A percentile compares a stretch with the other conserved stretches of the same genome.
Evolutionary conservation across 768 basidiomycete genomes (phyloP).

Genomic region (Lactarius sp.): DNA sequence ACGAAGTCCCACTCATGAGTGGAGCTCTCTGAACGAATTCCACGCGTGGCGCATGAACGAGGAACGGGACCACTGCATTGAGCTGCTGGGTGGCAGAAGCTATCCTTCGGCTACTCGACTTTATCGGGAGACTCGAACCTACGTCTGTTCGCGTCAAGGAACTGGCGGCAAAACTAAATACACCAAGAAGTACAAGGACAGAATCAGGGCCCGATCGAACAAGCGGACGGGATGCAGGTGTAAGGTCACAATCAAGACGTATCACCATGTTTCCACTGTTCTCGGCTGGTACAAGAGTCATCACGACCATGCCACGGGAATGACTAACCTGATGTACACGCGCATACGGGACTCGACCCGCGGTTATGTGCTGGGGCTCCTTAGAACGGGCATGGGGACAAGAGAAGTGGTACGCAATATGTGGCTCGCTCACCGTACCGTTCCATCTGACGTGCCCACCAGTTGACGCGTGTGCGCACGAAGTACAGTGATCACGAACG

Average conservation of each 20-base stretch:
- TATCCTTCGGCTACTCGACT: not conserved
- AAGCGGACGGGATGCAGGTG: slow-evolving; percentile 3
- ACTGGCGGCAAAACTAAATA: not conserved
- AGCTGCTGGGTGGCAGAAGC: not conserved
- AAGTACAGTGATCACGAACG: not conserved
- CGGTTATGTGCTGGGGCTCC: not conserved
- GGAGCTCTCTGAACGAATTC: slow-evolving; percentile 3
- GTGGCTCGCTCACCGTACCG: not conserved
- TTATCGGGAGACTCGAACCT: not conserved
- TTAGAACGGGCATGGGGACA: not conserved
- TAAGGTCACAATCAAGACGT: not conserved
- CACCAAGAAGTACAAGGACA: not conserved
- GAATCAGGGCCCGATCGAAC: not conserved
- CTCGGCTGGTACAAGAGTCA: slow-evolving; percentile 7
- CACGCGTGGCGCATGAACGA: not conserved
- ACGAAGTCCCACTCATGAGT: not conserved
- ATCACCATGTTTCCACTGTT: not conserved
- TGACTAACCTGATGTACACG: not conserved
- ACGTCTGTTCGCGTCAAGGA: not conserved
- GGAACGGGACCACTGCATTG: slow-evolving; percentile 6
- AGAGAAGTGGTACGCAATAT: not conserved
- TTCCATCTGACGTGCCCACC: not conserved
- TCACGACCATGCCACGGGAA: not conserved
- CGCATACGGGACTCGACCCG: not conserved
- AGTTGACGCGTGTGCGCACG: not conserved